Evolutionary conservation across 805 yeast genomes (phyloP).

Genomic region (Ogataea nitratoaversa): DNA sequence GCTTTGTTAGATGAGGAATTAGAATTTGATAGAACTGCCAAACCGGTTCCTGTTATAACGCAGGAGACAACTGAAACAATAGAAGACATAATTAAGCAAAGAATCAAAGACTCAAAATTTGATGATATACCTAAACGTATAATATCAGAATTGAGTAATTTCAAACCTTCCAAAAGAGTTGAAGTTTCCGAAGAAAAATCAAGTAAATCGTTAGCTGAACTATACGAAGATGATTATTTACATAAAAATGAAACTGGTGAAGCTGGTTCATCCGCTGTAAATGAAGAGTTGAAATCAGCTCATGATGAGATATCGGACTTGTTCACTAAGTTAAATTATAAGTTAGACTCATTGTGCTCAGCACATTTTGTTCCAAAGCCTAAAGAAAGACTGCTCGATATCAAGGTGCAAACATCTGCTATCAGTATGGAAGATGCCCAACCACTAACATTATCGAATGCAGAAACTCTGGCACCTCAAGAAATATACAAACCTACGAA

Average conservation of each 20-base stretch:
- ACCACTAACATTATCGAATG: slow-evolving; percentile 75
- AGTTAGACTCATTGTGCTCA: slow-evolving; percentile 86
- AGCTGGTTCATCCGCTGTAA: slow-evolving; percentile 35
- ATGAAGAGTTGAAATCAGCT: slow-evolving; percentile 62
- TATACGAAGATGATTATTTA: slow-evolving; percentile 79
- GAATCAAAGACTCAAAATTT: slow-evolving; percentile 71
- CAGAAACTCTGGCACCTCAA: slow-evolving; percentile 86
- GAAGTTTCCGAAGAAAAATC: slow-evolving; percentile 84
- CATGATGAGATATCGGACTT: slow-evolving; percentile 75
- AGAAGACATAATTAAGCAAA: slow-evolving; percentile 83
- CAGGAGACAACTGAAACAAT: slow-evolving; percentile 79
- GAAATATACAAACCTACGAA: slow-evolving; percentile 65
- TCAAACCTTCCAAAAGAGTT: slow-evolving; percentile 47
- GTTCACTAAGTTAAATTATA: slow-evolving; percentile 58
- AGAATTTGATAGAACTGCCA: slow-evolving; percentile 89
- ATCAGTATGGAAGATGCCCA: slow-evolving; percentile 95
- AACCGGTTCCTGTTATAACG: slow-evolving; percentile 94
- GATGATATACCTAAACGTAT: slow-evolving; percentile 80
- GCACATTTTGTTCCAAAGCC: slow-evolving; percentile 94
- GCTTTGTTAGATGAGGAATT: slow-evolving; percentile 76
- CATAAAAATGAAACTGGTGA: slow-evolving; percentile 37
- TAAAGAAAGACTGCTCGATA: slow-evolving; percentile 69
- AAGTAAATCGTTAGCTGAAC: slow-evolving; percentile 80
- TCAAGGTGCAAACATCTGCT: slow-evolving; percentile 78
- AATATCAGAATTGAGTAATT: slow-evolving; percentile 60